A percentile compares a stretch with the other conserved stretches of the same genome.
phyloP scores from a whole-genome alignment of 2,329 filamentous ascomycete genomes.

The Colletotrichum sojae region DNA sequence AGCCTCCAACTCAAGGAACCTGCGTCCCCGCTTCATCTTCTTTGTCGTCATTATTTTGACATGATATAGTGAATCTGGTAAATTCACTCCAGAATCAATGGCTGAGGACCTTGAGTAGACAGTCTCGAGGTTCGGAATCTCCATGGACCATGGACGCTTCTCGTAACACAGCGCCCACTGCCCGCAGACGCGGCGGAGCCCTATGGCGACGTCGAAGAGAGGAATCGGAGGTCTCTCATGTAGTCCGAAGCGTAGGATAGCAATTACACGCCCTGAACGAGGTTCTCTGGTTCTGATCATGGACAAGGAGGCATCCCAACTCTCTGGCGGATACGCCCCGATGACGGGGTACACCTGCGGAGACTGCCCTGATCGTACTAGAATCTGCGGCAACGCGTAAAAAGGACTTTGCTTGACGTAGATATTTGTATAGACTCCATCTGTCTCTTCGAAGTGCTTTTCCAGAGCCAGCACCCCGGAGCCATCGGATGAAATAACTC shows the following conservation, averaged over 20 bases:
- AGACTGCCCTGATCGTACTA: neutral
- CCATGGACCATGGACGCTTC: conserved; percentile 1
- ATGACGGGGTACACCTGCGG: neutral
- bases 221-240: neutral
- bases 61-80: too few relatives aligned
- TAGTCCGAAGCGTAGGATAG: neutral
- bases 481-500: conserved; percentile 5
- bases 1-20: too few relatives aligned
- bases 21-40: too few relatives aligned
- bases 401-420: conserved; percentile 24
- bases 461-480: conserved; percentile 7
- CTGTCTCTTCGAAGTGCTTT: conserved; percentile 3
- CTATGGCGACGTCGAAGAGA: conserved; percentile 2
- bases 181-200: conserved; percentile 2
- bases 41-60: too few relatives aligned
- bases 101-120: too few relatives aligned
- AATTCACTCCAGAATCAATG: too few relatives aligned
- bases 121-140: too few relatives aligned
- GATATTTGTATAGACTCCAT: conserved; percentile 11
- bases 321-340: conserved; percentile 14
- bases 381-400: conserved; percentile 21
- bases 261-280: conserved; percentile 5
- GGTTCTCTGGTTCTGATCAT: conserved; percentile 25
- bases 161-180: conserved; percentile 19
- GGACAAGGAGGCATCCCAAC: conserved; percentile 20